Conservation (phyloP, 805 yeast species). For the Sugiyamaella lignohabitans region DNA sequence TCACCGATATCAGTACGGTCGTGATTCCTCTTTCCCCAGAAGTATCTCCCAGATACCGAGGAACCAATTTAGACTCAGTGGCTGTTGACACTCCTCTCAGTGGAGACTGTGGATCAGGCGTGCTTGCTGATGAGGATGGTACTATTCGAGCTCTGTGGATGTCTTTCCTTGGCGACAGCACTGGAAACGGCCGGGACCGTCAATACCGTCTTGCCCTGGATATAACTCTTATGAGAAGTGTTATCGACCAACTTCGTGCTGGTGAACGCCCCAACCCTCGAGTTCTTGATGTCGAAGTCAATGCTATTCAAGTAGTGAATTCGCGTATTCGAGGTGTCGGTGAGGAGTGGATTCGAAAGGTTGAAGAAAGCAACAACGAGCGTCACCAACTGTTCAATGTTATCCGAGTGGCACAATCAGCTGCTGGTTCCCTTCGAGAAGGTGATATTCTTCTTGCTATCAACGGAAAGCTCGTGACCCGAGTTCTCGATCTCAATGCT, state of each 20-base stretch:
- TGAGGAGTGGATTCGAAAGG: slow-evolving; percentile 66
- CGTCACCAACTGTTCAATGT: slow-evolving; percentile 70
- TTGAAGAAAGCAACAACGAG: slow-evolving; percentile 58
- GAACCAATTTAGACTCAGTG: slow-evolving; percentile 73
- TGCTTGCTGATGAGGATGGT: slow-evolving; percentile 71
- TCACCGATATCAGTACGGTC: slow-evolving; percentile 68
- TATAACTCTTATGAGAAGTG: slow-evolving; percentile 54
- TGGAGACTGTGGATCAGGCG: slow-evolving; percentile 72
- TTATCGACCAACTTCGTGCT: slow-evolving; percentile 47
- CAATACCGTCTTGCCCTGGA: slow-evolving; percentile 72
- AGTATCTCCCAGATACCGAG: slow-evolving; percentile 71
- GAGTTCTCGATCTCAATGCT: slow-evolving; percentile 57
- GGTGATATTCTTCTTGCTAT: slow-evolving; percentile 78
- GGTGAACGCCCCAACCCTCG: slow-evolving; percentile 48
- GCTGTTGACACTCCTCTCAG: slow-evolving; percentile 67
- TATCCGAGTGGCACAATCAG: slow-evolving; percentile 51
- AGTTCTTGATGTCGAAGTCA: slow-evolving; percentile 74
- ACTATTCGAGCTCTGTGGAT: slow-evolving; percentile 80
- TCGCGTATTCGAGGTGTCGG: slow-evolving; percentile 87
- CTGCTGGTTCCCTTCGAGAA: slow-evolving; percentile 32
- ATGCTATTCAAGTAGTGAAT: slow-evolving; percentile 57
- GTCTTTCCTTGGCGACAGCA: slow-evolving; percentile 71
- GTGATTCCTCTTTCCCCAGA: slow-evolving; percentile 62
- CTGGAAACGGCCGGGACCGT: slow-evolving; percentile 48
- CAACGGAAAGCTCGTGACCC: slow-evolving; percentile 56